These are phyloP conservation scores for Aspergillus bertholletiae DNA, from an alignment of 495 filamentous ascomycete species.

Conservation along the genomic window DNA sequence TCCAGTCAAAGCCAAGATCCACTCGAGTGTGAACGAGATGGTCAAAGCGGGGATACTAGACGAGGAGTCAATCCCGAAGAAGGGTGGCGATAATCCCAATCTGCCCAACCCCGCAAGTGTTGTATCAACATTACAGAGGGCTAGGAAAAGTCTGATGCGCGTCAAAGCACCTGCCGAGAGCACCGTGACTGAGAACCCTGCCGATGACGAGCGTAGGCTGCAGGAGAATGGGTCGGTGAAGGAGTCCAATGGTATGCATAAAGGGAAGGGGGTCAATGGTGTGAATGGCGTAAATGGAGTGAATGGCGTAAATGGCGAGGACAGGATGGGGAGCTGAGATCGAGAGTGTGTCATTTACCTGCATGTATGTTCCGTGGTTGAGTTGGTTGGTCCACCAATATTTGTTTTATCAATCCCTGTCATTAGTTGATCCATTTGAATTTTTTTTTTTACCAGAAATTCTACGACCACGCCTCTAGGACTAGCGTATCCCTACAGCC, in stretches of 20 bases:
- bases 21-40: constrained; percentile 19
- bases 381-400: too few relatives aligned
- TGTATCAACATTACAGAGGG: neutral
- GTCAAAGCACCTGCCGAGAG: neutral
- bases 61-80: constrained; percentile 12
- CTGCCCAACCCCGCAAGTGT: constrained; percentile 2
- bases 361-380: too few relatives aligned
- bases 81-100: constrained; percentile 15
- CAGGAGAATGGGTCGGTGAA: neutral
- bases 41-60: constrained; percentile 11
- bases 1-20: constrained; percentile 14
- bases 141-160: neutral
- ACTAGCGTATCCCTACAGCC: too few relatives aligned
- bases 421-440: too few relatives aligned
- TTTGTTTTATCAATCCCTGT: neutral
- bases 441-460: too few relatives aligned
- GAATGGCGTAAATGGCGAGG: neutral
- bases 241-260: neutral
- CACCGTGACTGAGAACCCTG: neutral
- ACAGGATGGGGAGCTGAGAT: neutral
- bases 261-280: neutral
- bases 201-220: neutral
- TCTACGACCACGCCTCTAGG: too few relatives aligned
- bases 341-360: neutral
- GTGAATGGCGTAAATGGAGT: neutral